phyloP scores from a whole-genome alignment of 2,329 filamentous ascomycete genomes.

The Saccharata proteae region DNA sequence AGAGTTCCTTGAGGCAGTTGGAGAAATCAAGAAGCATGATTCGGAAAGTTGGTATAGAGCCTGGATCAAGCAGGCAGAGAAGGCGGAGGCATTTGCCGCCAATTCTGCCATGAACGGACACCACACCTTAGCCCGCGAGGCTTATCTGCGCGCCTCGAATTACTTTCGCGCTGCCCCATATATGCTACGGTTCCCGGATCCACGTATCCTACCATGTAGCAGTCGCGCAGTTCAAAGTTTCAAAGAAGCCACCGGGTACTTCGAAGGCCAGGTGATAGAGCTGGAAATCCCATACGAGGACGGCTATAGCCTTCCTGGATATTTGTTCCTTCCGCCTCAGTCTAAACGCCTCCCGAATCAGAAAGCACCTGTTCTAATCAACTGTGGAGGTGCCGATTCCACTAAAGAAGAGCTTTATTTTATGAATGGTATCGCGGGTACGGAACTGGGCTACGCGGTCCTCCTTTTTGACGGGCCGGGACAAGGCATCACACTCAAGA shows the following conservation, averaged over 20 bases:
- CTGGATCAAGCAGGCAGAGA: not conserved
- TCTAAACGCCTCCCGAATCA: not conserved
- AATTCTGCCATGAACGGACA: not conserved
- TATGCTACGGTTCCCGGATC: not conserved
- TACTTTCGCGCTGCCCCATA: not conserved
- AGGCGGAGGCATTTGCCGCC: not conserved
- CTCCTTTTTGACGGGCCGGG: constrained; percentile 5
- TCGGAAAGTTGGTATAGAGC: not conserved
- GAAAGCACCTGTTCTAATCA: not conserved
- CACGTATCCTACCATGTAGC: not conserved
- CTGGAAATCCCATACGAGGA: constrained; percentile 1
- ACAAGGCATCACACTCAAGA: not conserved
- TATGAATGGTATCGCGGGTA: not conserved
- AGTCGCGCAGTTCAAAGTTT: not conserved
- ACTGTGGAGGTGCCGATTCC: constrained; percentile 2
- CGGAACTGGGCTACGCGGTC: constrained; percentile 1
- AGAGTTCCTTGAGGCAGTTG: constrained; percentile 28
- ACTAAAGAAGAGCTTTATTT: constrained; percentile 8
- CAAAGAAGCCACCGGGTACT: not conserved
- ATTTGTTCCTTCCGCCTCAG: not conserved
- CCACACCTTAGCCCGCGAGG: not conserved
- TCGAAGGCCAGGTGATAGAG: not conserved
- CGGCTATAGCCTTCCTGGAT: not conserved
- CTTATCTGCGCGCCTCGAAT: constrained; percentile 1
- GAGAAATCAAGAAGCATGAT: not conserved